Base-by-base conservation (phyloP, 805 yeast species). In the Wickerhamiella cacticola region DNA sequence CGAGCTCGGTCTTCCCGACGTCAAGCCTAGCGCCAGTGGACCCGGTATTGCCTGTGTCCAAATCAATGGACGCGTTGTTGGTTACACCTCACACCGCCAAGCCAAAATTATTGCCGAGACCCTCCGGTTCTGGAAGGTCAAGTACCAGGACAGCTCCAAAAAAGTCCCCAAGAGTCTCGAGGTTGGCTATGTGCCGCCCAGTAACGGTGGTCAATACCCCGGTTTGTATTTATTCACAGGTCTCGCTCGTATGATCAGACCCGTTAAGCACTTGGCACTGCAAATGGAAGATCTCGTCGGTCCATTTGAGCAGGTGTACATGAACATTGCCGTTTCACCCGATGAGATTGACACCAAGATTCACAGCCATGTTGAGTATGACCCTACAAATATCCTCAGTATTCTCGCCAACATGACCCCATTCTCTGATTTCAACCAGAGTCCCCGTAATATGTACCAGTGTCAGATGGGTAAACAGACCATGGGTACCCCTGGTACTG, bases 381-480 rank as follows among this genome's bases (percentile, higher is more conserved):
- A 94, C 2, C 97, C 98, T 59, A 92, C 97, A 2, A 87, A 92
- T 66, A 86, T 92, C 45, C 70, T 92, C 57, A 87, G 96, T 19
- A 89, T 92, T 56, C 73, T 92, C 65, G 98, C 97, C 54, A 92
- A 92, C 68, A 74, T 92, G 71, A 92, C 98, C 1, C 98, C 98
- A 56, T 92, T 86, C 65, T 88, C 97, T 1, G 98, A 92, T 66
- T 92, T 92, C 72, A 92, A 92, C 68, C 98, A 92, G 72, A 88
- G 96, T 23, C 98, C 98, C 61, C 83, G 98, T 78, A 92, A 92
- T 66, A 92, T 92, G 97, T 92, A 92, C 66, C 98, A 92, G 71
- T 92, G 98, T 70, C 98, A 92, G 74, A 92, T 92, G 98, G 97
- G 96, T 78, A 92, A 92, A 70, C 98, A 92, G 72, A 89, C 98